These are phyloP conservation scores for Moricandia moricandioides DNA, from an alignment of 345 rosid species.

Conservation along the genomic window DNA sequence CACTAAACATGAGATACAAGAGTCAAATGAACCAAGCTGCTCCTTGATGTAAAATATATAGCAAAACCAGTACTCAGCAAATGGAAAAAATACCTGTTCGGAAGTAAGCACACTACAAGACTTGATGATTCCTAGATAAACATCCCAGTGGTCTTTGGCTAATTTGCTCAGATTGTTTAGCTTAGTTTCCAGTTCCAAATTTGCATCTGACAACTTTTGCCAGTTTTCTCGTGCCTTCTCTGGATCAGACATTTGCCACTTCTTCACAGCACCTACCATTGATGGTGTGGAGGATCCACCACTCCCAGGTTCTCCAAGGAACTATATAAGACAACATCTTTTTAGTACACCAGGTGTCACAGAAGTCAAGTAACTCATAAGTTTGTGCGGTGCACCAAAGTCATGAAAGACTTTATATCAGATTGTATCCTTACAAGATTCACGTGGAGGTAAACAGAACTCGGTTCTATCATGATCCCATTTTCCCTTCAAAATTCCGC, in stretches of 20 bases:
- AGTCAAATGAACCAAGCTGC: conserved; percentile 21
- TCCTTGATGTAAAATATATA: conserved; percentile 4
- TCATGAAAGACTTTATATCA: background rate
- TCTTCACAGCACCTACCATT: conserved; percentile 96
- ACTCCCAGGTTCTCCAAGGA: conserved; percentile 89
- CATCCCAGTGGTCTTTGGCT: conserved; percentile 69
- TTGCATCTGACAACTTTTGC: conserved; percentile 73
- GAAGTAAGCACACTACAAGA: conserved; percentile 61
- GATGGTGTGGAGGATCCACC: conserved; percentile 99
- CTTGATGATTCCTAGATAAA: conserved; percentile 55
- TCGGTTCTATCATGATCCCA: conserved; percentile 91
- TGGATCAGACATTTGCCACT: conserved; percentile 89
- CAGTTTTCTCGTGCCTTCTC: conserved; percentile 69
- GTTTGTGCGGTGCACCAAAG: conserved; percentile 1
- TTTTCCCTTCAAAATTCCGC: conserved; percentile 54
- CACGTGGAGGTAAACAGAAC: conserved; percentile 93
- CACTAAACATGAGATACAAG: conserved; percentile 56
- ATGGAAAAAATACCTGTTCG: conserved; percentile 53
- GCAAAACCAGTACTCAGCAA: background rate
- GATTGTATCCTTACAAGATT: conserved; percentile 51
- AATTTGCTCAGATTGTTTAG: conserved; percentile 59
- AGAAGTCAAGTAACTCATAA: conserved; percentile 1
- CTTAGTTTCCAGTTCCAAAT: conserved; percentile 67
- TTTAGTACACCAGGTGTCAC: conserved; percentile 3
- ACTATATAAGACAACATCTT: conserved; percentile 41